Evolutionary conservation across 139 green algal species (phyloP), one percentile per base, ranked within the genome.

Genomic region (Diplosphaera chodatii): DNA sequence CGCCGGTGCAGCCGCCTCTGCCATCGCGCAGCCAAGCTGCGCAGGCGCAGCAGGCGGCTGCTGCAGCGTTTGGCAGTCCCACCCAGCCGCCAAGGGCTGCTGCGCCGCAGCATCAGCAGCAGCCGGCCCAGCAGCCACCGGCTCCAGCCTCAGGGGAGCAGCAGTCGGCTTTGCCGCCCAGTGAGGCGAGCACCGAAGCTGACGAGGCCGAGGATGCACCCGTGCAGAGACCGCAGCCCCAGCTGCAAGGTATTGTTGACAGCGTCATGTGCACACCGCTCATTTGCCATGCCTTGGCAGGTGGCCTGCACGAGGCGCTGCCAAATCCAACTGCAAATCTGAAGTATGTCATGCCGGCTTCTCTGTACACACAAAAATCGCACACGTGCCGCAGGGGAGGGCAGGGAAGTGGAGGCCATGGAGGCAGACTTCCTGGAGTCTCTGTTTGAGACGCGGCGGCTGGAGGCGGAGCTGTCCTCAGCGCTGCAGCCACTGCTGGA

Each of bases 351-450:
- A n/a, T n/a, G n/a, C n/a, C n/a, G n/a, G n/a, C n/a, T n/a, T n/a
- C n/a, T n/a, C n/a, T n/a, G n/a, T n/a, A n/a, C n/a, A n/a, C n/a
- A n/a, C n/a, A n/a, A n/a, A n/a, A n/a, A n/a, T n/a, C n/a, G n/a
- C n/a, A n/a, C n/a, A n/a, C n/a, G n/a, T 25, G 20, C 13, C 22
- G 66, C 76, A 79, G 77, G 56, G 23, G 77, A 74, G 59, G 63
- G 71, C 10, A 27, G 30, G 65, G 77, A 80, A 32, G 72, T 68
- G 30, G 77, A 72, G 0, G 69, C 59, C 10, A 63, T 80, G 66
- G 77, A 82, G 28, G 40, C 40, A 0, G 77, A 82, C 31, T 82
- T 82, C 33, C 64, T 84, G 28, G 41, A 69, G 55, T 84, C 78
- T 1, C 66, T 80, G 66, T 31, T 41, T 31, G 37, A 82, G 59